Conservation (phyloP, 257 asterid species). For the Paulownia fortunei region DNA sequence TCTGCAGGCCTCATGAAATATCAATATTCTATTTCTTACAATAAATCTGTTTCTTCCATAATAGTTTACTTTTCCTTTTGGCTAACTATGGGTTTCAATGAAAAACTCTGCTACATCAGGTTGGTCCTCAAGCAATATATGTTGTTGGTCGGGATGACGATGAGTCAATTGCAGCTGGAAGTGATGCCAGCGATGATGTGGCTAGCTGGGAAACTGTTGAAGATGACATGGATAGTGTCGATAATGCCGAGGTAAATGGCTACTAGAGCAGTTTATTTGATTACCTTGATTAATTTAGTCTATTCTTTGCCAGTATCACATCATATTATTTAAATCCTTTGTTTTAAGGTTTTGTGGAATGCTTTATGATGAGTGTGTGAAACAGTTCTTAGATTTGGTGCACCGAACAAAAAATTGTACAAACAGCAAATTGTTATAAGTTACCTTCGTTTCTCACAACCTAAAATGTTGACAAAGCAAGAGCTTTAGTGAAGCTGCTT, state of each 20-base stretch:
- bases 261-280: constrained; percentile 31
- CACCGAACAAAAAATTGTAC: background rate
- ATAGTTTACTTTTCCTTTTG: constrained; percentile 6
- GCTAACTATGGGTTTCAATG: constrained; percentile 20
- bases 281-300: background rate
- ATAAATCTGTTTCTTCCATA: background rate
- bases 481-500: background rate
- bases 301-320: constrained; percentile 13
- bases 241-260: constrained; percentile 64
- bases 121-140: constrained; percentile 99
- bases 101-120: constrained; percentile 51
- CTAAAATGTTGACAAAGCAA: background rate
- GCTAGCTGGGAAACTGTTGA: constrained; percentile 99
- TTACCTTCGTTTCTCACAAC: background rate
- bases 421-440: background rate
- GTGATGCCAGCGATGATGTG: constrained; percentile 81
- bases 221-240: constrained; percentile 64
- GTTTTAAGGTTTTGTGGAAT: background rate
- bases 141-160: constrained; percentile 99
- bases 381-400: background rate
- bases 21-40: constrained; percentile 16
- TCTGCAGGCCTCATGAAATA: constrained; percentile 8
- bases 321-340: constrained; percentile 10
- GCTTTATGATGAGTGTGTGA: background rate
- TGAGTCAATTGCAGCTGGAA: constrained; percentile 86